Percentiles rank a stretch among this genome's conserved stretches.
These are phyloP conservation scores for Lentinula novae-zelandiae DNA, from an alignment of 1,284 basidiomycete species.

Conservation along the genomic window DNA sequence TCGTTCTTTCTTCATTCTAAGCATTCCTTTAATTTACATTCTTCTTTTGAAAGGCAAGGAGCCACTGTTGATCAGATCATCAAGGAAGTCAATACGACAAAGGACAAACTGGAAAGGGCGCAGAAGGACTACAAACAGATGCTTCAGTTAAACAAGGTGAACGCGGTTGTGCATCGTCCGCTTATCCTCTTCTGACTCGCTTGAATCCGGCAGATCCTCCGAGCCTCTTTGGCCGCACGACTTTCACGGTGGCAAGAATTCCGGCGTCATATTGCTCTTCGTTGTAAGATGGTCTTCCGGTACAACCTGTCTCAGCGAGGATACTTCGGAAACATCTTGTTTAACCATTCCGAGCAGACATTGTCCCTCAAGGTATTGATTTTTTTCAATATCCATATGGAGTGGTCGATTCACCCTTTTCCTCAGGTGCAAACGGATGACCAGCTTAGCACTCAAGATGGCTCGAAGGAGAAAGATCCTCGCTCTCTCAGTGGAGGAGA, in stretches of 20 bases:
- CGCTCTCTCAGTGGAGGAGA: constrained; percentile 89
- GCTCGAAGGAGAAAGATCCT: constrained; percentile 67
- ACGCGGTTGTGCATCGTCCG: not conserved
- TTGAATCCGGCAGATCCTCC: constrained; percentile 45
- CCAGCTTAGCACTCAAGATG: constrained; percentile 58
- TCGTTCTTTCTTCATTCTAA: constrained; percentile 20
- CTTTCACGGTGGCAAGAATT: constrained; percentile 82
- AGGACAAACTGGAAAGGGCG: constrained; percentile 51
- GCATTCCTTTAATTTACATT: not conserved
- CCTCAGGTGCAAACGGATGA: constrained; percentile 75
- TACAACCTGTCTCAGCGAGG: constrained; percentile 82
- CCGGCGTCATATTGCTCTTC: constrained; percentile 79
- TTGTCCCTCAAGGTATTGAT: constrained; percentile 65
- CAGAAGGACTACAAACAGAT: constrained; percentile 62
- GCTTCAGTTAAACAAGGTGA: constrained; percentile 59
- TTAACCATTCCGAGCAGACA: constrained; percentile 72
- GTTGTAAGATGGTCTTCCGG: constrained; percentile 82
- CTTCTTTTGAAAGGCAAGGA: constrained; percentile 53
- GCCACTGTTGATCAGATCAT: constrained; percentile 77
- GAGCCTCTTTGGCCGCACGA: constrained; percentile 62
- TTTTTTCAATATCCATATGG: not conserved
- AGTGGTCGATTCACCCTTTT: not conserved
- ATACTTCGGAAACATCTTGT: constrained; percentile 80
- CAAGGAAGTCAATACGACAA: constrained; percentile 61
- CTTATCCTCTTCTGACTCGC: not conserved